Base-by-base conservation (phyloP, 495 filamentous ascomycete species). In the Trichoderma erinaceum region DNA sequence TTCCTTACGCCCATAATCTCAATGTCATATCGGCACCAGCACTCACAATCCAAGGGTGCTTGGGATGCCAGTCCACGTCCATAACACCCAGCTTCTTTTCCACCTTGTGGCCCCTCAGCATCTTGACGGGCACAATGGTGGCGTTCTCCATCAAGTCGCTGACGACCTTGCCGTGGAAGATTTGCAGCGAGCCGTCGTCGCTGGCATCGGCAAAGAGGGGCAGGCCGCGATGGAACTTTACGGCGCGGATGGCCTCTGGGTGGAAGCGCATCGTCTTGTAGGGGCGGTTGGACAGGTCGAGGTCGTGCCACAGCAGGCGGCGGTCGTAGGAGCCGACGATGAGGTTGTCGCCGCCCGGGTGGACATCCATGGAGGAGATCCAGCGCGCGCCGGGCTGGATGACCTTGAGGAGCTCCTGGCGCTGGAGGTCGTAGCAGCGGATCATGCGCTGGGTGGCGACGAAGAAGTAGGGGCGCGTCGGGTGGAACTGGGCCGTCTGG, bases 231-330 rank as follows among this genome's bases (percentile, higher is more conserved):
- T 99, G 95, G 78, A 90, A 97, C 71, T 84, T 86, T 23, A 97
- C 96, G 12, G 87, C 85, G 21, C 95, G 86, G 69, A 99, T 93
- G 63, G 95, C 96, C 78, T 95, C 90, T 71, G 84, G 78, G 78
- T 99, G 95, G 79, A 97, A 98, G 23, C 95, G 85, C 75, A 99
- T 86, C 7, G 93, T 97, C 82, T 97, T 97, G 81, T 97, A 98
- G 0, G 95, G 95, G 66, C 89, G 86, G 66, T 85, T 86, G 1
- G 92, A 95, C 29, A 98, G 87, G 68, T 98, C 96, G 32, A 99
- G 85, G 79, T 99, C 95, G 75, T 98, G 95, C 96, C 96, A 99
- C 65, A 99, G 83, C 4, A 99, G 84, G 64, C 93, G 89, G 68
- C 91, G 89, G 77, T 99, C 95, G 79, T 98, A 98, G 27, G 92